Percentiles rank a stretch among this genome's conserved stretches.
These are phyloP conservation scores for Geotrichum aggregatum DNA, from an alignment of 1,139 yeast species.

Conservation along the genomic window DNA sequence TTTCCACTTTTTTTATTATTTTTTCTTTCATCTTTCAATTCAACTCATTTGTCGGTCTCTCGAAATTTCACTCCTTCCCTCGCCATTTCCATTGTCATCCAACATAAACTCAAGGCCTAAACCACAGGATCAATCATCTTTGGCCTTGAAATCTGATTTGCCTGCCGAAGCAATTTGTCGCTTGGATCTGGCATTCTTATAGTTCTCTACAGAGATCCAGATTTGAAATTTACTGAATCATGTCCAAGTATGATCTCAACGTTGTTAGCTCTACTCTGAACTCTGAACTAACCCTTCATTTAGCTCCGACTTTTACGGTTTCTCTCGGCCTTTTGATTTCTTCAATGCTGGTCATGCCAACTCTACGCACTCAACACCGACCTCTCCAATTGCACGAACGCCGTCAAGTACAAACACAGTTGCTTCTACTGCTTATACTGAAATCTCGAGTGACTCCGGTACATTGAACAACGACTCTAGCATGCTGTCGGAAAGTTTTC, in stretches of 20 bases:
- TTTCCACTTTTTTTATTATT: too few species aligned
- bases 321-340: neutral
- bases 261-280: neutral
- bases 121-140: too few species aligned
- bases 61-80: too few species aligned
- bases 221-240: too few species aligned
- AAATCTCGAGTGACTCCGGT: neutral
- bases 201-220: too few species aligned
- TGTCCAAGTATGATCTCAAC: neutral
- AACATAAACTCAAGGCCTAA: too few species aligned
- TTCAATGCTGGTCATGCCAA: neutral
- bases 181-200: too few species aligned
- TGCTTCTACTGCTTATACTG: neutral
- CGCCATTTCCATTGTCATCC: too few species aligned
- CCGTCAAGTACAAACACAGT: neutral
- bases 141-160: too few species aligned
- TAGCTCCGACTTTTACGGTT: neutral
- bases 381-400: neutral
- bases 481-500: neutral
- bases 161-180: too few species aligned
- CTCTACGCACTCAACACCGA: neutral
- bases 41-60: too few species aligned
- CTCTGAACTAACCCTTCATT: neutral
- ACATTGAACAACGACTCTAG: neutral
- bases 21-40: too few species aligned